Percentiles rank a stretch among this genome's conserved stretches.
These are phyloP conservation scores for Thecaphora thlaspeos DNA, from an alignment of 1,284 basidiomycete species.

Conservation along the genomic window DNA sequence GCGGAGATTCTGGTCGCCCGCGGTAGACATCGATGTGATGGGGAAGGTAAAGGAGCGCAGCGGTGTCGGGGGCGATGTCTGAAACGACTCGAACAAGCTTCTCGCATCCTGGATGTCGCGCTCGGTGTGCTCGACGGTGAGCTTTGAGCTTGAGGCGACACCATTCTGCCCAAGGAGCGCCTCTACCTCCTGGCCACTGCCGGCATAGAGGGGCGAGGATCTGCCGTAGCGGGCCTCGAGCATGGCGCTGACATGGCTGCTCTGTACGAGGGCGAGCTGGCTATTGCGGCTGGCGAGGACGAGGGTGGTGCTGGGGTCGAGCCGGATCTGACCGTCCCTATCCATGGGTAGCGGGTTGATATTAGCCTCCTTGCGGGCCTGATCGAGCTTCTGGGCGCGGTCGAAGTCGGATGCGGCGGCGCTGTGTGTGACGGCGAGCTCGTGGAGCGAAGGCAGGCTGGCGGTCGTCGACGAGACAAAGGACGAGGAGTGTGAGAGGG, in stretches of 20 bases:
- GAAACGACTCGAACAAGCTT: conserved; percentile 16
- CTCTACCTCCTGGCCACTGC: not conserved
- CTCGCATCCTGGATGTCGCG: conserved; percentile 19
- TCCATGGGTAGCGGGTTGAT: conserved; percentile 44
- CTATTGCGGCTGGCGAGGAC: conserved; percentile 51
- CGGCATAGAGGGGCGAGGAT: conserved; percentile 40
- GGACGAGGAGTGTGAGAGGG: conserved; percentile 35
- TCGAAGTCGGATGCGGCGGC: conserved; percentile 27
- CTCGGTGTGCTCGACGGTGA: conserved; percentile 13
- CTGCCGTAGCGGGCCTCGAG: conserved; percentile 46
- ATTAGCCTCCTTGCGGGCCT: conserved; percentile 39
- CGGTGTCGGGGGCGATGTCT: conserved; percentile 2
- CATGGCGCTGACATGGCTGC: conserved; percentile 47
- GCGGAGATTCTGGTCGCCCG: conserved; percentile 85
- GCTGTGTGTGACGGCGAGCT: conserved; percentile 28
- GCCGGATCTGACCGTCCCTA: conserved; percentile 24
- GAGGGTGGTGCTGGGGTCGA: conserved; percentile 41
- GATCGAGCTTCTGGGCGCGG: conserved; percentile 29
- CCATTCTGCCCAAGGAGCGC: not conserved
- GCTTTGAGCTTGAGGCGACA: conserved; percentile 3
- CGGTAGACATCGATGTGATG: conserved; percentile 80
- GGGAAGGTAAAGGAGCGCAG: conserved; percentile 47
- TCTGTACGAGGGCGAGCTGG: conserved; percentile 50
- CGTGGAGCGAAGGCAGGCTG: conserved; percentile 25
- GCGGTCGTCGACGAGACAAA: conserved; percentile 16